Base-by-base conservation (phyloP, 306 rosid species). In the Oxytropis ochrocephala region DNA sequence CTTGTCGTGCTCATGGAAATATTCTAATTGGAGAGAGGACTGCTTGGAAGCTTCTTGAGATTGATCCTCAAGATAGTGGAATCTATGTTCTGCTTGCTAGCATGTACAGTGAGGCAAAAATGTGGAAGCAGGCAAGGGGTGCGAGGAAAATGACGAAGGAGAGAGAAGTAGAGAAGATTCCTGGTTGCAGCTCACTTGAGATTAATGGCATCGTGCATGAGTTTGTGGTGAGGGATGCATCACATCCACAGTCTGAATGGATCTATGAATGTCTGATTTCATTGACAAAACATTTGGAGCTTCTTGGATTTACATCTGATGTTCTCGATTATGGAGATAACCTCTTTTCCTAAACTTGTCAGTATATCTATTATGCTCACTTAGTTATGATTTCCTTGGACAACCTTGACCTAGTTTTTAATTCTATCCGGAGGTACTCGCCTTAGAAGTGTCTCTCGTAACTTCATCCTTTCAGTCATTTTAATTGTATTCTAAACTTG, bases 101-200 rank as follows among this genome's bases (percentile, higher is more conserved):
- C 78, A 65, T 88, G 84, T 91, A 88, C 70, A 73, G 85, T 24
- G 94, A 89, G 71, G 91, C 86, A 46, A 84, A 78, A 55, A 84
- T 80, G 90, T 84, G 86, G 89, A 84, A 82, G 66, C 85, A 84
- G 69, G 77, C 85, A 14, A 81, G 76, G 78, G 73, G 71, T 42
- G 70, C 56, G 3, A 69, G 87, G 80, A 81, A 75, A 42, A 6
- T 81, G 42, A 86, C 84, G 91, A 79, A 50, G 41, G 84, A 79
- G 65, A 84, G 85, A 79, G 84, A 88, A 47, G 77, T 89, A 7
- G 86, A 82, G 64, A 89, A 86, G 78, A 80, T 68, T 81, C 92
- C 91, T 19, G 96, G 92, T 72, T 84, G 96, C 80, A 84, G 96
- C 78, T 86, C 79, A 13, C 76, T 89, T 67, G 92, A 84, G 80